Conservation (phyloP, 1,284 basidiomycete genomes). For the Lignosus rhinocerotis region DNA sequence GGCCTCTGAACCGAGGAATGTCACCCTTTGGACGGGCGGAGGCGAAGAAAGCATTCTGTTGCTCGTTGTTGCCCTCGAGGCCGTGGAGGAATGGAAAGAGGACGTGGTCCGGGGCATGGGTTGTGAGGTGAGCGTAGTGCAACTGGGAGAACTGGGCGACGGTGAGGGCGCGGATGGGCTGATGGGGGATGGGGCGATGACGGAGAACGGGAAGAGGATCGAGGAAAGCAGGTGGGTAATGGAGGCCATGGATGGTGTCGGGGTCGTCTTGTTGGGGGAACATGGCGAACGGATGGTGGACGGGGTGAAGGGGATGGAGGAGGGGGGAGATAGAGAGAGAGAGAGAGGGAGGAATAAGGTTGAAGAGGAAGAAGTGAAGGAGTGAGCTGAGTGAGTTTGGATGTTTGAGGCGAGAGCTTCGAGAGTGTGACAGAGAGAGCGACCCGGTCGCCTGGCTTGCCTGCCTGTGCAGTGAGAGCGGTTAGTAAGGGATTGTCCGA, state of each 20-base stretch:
- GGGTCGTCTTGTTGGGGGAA: slow-evolving; percentile 9
- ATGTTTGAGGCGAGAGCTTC: too few species aligned
- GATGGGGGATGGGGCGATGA: slow-evolving; percentile 39
- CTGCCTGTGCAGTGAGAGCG: too few species aligned
- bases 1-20: slow-evolving; percentile 53
- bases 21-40: slow-evolving; percentile 30
- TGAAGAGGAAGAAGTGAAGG: slow-evolving; percentile 13
- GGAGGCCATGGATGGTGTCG: slow-evolving; percentile 40
- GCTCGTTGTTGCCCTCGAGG: slow-evolving; percentile 75
- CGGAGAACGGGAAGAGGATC: slow-evolving; percentile 40
- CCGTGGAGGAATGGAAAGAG: slow-evolving; percentile 86
- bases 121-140: slow-evolving; percentile 60
- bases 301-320: neutral
- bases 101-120: slow-evolving; percentile 73
- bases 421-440: too few species aligned
- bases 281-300: slow-evolving; percentile 9
- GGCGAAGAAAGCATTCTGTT: slow-evolving; percentile 79
- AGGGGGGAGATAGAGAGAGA: slow-evolving; percentile 5
- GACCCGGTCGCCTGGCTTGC: too few species aligned
- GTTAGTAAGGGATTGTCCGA: slow-evolving; percentile 21
- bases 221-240: slow-evolving; percentile 42
- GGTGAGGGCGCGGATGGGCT: slow-evolving; percentile 52
- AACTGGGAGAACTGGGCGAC: slow-evolving; percentile 59
- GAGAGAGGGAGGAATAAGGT: slow-evolving; percentile 13
- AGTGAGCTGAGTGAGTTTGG: too few species aligned